Conservation (phyloP, 2,329 filamentous ascomycete species). For the Trematosphaeria pertusa region DNA sequence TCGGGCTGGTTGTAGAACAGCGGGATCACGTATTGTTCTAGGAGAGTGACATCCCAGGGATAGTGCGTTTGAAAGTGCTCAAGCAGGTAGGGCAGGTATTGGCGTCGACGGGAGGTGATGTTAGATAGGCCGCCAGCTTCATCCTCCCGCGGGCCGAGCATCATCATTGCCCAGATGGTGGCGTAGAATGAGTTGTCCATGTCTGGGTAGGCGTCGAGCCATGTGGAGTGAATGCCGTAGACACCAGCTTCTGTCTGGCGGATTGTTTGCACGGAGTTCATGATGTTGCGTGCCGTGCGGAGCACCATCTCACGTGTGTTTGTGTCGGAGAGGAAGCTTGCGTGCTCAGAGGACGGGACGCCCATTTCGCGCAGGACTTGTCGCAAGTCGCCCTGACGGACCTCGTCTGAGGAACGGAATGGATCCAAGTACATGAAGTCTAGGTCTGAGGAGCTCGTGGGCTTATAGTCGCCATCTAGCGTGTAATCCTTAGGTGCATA, state of each 20-base stretch:
- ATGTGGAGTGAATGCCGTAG: conserved; percentile 29
- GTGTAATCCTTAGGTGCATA: conserved; percentile 66
- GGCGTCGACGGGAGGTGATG: conserved; percentile 53
- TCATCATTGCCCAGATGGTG: conserved; percentile 71
- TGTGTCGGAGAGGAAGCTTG: conserved; percentile 69
- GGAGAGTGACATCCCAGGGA: conserved; percentile 74
- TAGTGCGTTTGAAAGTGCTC: conserved; percentile 70
- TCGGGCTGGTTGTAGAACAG: conserved; percentile 62
- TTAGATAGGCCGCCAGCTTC: conserved; percentile 26
- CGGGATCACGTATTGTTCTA: conserved; percentile 72
- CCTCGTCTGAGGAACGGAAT: conserved; percentile 73
- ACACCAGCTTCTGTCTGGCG: conserved; percentile 34
- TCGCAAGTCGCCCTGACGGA: conserved; percentile 65
- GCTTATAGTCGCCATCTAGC: conserved; percentile 49
- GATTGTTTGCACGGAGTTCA: conserved; percentile 69
- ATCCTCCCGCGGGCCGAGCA: conserved; percentile 44
- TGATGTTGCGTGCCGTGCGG: conserved; percentile 81
- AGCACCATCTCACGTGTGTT: conserved; percentile 72
- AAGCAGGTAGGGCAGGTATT: conserved; percentile 69
- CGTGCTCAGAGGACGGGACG: conserved; percentile 46
- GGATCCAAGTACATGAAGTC: conserved; percentile 82
- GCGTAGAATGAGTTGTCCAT: conserved; percentile 71
- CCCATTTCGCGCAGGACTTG: conserved; percentile 64
- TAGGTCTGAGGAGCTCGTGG: conserved; percentile 31
- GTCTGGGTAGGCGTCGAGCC: conserved; percentile 50